Base-by-base conservation (phyloP, 768 basidiomycete species). In the Lactarius trivialis region DNA sequence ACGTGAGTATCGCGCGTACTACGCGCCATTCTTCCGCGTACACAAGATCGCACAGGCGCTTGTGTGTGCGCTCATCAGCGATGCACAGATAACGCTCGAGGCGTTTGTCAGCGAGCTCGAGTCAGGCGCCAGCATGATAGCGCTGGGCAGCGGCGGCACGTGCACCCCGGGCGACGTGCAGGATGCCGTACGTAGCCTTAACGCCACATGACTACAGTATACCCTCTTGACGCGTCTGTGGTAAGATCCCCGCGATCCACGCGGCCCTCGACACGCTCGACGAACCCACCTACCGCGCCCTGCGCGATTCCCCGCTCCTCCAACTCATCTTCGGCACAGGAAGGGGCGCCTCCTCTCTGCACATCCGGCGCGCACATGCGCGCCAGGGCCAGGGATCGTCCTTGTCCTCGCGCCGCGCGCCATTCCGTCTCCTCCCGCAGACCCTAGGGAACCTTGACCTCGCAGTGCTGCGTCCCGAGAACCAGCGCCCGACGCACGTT, bases 401-500 rank as follows among this genome's bases (percentile, higher is more conserved):
- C 55, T 11, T 53, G 6, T 7, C 12, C 4, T 17, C 28, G 12
- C 19, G 26, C 30, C 54, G 53, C 3, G 49, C 56, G 21, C 59
- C 67, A n/a, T 67, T 14, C 48, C 67, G 55, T 68, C 49, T 64
- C 50, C 48, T 50, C 17, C 33, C 26, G 14, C 7, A 21, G 4
- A 41, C 33, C 26, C 19, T 56, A 0, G 78, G 78, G 0, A 82
- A 84, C 66, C 73, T 76, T 6, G 89, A 91, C 67, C 65, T 81
- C 4, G 79, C 77, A 1, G 82, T 87, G 2, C 75, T 89, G 19
- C 81, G 76, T 26, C 70, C 77, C 0, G 82, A 83, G 64, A 78
- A 80, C 33, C 82, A 83, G 65, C 79, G 71, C 19, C 72, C 75
- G 5, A 89, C 87, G 0, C 81, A 81, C 52, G 86, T 91, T 8